Evolutionary conservation across 768 basidiomycete species (phyloP).

Genomic region (Kwoniella pini): DNA sequence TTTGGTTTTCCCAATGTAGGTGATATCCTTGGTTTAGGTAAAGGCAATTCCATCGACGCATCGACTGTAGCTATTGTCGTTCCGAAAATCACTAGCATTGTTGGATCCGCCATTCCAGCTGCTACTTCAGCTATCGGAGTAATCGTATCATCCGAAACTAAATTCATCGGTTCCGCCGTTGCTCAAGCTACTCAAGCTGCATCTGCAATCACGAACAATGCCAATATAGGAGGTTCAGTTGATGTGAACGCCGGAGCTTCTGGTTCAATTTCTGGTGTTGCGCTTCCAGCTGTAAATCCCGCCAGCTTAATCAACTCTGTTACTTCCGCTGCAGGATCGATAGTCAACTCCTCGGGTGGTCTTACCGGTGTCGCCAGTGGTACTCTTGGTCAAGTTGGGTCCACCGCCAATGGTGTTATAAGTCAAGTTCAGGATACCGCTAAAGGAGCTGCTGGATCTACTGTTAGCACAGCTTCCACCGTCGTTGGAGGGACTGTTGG

Average conservation of each 20-base stretch:
- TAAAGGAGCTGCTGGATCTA: neutral
- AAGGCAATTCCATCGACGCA: conserved; percentile 6
- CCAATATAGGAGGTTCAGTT: neutral
- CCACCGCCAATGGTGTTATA: neutral
- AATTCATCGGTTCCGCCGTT: conserved; percentile 6
- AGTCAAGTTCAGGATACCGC: neutral
- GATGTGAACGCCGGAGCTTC: conserved; percentile 1
- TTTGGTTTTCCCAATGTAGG: conserved; percentile 16
- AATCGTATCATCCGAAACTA: conserved; percentile 7
- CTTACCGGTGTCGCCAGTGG: too few species aligned
- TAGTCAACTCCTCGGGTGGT: too few species aligned
- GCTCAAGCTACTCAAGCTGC: conserved; percentile 9
- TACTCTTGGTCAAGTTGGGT: too few species aligned
- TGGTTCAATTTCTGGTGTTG: too few species aligned
- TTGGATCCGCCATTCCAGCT: conserved; percentile 7
- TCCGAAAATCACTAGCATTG: conserved; percentile 7
- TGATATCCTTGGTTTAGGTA: conserved; percentile 11
- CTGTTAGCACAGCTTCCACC: too few species aligned
- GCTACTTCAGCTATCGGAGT: conserved; percentile 10
- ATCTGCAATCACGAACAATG: neutral
- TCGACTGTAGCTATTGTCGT: conserved; percentile 5
- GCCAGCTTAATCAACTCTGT: too few species aligned
- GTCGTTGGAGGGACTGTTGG: too few species aligned
- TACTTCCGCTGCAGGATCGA: too few species aligned
- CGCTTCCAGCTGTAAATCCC: too few species aligned